Percentiles rank a stretch among this genome's conserved stretches.
Conservation (phyloP, 805 yeast genomes). For the Isabelozyma rhagii region DNA sequence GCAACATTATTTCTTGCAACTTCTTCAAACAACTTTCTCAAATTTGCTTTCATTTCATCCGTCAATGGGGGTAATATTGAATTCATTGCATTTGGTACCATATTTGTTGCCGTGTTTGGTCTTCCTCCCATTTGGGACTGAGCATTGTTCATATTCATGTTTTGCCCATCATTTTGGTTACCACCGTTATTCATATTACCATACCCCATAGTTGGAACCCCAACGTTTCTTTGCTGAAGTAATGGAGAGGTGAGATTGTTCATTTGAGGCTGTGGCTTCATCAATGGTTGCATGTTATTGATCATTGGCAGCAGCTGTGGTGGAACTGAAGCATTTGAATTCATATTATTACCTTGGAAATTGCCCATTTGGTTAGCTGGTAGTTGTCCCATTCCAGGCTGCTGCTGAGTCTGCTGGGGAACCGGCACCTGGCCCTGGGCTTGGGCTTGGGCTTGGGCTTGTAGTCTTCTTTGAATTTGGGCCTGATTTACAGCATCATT, state of each 20-base stretch:
- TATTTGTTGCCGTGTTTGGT: conserved; percentile 1
- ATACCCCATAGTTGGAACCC: conserved; percentile 1
- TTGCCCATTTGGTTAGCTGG: background rate
- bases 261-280: conserved; percentile 12
- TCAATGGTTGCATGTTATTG: conserved; percentile 8
- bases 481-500: conserved; percentile 9
- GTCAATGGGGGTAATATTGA: conserved; percentile 37
- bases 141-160: conserved; percentile 8
- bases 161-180: conserved; percentile 7
- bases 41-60: conserved; percentile 59
- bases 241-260: conserved; percentile 15
- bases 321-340: background rate
- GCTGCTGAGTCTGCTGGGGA: conserved; percentile 2
- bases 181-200: background rate
- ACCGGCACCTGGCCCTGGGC: conserved; percentile 7
- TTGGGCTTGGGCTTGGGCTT: conserved; percentile 8
- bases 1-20: conserved; percentile 65
- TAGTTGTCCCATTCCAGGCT: background rate
- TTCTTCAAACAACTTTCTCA: conserved; percentile 65
- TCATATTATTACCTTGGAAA: background rate
- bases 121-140: conserved; percentile 2
- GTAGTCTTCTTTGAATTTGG: conserved; percentile 9
- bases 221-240: conserved; percentile 11
- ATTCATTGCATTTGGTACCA: background rate
- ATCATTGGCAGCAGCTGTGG: conserved; percentile 17